These are phyloP conservation scores for Discostella stelligeroides DNA, from an alignment of 108 stramenopile species.

Conservation along the genomic window DNA sequence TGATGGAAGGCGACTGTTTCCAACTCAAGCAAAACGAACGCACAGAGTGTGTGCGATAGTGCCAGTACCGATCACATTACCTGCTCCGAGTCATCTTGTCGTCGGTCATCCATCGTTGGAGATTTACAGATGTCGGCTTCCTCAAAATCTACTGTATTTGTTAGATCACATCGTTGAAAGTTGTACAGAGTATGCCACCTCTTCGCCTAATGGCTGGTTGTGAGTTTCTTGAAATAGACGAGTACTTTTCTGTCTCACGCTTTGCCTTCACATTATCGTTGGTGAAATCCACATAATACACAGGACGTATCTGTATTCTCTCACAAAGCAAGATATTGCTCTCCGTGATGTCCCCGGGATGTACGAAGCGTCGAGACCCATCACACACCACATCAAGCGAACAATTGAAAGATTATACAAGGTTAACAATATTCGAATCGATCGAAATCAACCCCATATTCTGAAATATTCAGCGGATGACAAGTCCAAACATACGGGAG, in stretches of 20 bases:
- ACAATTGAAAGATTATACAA: slow-evolving; percentile 51
- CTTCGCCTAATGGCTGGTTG: slow-evolving; percentile 58
- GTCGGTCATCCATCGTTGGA: slow-evolving; percentile 63
- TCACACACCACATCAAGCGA: slow-evolving; percentile 52
- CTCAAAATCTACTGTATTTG: slow-evolving; percentile 43
- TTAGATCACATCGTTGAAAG: slow-evolving; percentile 61
- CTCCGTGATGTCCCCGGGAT: slow-evolving; percentile 66
- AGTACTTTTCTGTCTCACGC: neutral
- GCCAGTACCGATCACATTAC: neutral
- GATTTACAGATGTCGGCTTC: slow-evolving; percentile 65
- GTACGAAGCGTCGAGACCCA: slow-evolving; percentile 50
- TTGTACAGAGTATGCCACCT: slow-evolving; percentile 53
- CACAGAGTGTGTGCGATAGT: slow-evolving; percentile 2
- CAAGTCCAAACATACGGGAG: slow-evolving; percentile 63
- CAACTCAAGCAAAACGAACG: slow-evolving; percentile 27
- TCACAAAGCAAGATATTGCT: slow-evolving; percentile 81
- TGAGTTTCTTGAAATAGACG: slow-evolving; percentile 8
- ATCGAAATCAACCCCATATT: slow-evolving; percentile 81
- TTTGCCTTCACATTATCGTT: neutral
- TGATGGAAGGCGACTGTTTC: slow-evolving; percentile 11
- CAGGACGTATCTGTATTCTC: slow-evolving; percentile 68
- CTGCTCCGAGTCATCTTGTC: slow-evolving; percentile 17
- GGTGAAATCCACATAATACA: neutral
- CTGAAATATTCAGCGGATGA: slow-evolving; percentile 68
- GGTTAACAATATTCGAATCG: slow-evolving; percentile 44